A percentile compares a stretch with the other conserved stretches of the same genome.
Conservation (phyloP, 257 asterid species). For the Nicotiana obtusifolia region DNA sequence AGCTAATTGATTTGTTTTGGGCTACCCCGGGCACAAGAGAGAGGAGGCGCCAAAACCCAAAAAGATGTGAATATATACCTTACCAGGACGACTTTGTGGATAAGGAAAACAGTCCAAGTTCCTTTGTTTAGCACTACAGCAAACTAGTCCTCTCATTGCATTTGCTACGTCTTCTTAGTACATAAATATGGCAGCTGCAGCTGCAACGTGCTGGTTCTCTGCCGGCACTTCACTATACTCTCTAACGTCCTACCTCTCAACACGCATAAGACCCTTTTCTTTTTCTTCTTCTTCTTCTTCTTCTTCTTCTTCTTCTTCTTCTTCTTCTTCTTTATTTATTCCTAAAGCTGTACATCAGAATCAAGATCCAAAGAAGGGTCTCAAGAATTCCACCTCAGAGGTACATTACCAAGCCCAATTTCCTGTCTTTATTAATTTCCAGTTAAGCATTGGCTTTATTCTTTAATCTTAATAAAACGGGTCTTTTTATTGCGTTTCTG, state of each 20-base stretch:
- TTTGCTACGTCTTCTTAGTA: no score
- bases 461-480: no score
- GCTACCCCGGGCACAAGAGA: no score
- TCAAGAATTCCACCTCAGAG: neutral
- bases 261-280: neutral
- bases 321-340: neutral
- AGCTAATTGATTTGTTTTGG: no score
- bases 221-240: neutral
- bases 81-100: neutral
- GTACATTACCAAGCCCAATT: neutral
- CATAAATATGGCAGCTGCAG: neutral
- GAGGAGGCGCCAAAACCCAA: no score
- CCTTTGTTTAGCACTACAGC: neutral
- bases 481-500: neutral
- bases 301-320: neutral
- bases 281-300: no score
- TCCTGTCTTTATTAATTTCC: neutral
- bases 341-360: neutral
- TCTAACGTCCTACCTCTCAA: neutral
- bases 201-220: slow-evolving; percentile 7
- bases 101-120: neutral
- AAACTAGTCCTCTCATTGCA: neutral
- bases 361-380: no score
- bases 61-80: neutral
- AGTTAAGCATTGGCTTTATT: neutral